These are phyloP conservation scores for Brassica cretica DNA, from an alignment of 345 rosid genomes.

Conservation along the genomic window DNA sequence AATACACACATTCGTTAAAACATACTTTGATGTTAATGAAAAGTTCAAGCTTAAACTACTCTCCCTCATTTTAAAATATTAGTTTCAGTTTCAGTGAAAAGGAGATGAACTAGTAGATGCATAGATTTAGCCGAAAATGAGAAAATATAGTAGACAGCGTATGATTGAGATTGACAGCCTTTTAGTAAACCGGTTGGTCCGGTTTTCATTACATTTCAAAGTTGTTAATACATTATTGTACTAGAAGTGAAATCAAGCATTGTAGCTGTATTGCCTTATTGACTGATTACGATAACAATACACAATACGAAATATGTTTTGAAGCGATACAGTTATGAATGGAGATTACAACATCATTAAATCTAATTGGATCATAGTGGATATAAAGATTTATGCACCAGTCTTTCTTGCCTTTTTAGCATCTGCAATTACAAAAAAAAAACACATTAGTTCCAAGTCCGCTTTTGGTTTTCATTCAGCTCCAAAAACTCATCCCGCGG, in stretches of 20 bases:
- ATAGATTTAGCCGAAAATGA: too few relatives aligned
- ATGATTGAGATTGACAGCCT: too few relatives aligned
- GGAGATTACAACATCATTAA: constrained; percentile 1
- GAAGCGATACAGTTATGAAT: background rate
- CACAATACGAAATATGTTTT: background rate
- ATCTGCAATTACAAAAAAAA: constrained; percentile 12
- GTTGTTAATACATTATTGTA: background rate
- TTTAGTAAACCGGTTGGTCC: background rate
- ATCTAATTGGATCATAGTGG: background rate
- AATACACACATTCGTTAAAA: too few relatives aligned
- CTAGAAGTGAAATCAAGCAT: background rate
- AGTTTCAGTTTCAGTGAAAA: too few relatives aligned
- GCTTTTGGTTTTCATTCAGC: background rate
- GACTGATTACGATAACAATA: background rate
- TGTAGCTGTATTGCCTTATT: constrained; percentile 6
- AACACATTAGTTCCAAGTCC: background rate
- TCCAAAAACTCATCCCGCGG: constrained; percentile 2
- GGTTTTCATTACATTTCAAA: background rate
- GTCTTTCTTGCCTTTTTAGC: constrained; percentile 22
- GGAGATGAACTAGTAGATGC: too few relatives aligned
- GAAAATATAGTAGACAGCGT: too few relatives aligned
- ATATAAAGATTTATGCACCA: constrained; percentile 9
- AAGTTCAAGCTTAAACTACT: too few relatives aligned
- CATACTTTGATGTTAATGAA: too few relatives aligned
- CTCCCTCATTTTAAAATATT: too few relatives aligned